These are phyloP conservation scores for Cryphonectria carpinicola DNA, from an alignment of 2,329 filamentous ascomycete genomes.

Conservation along the genomic window DNA sequence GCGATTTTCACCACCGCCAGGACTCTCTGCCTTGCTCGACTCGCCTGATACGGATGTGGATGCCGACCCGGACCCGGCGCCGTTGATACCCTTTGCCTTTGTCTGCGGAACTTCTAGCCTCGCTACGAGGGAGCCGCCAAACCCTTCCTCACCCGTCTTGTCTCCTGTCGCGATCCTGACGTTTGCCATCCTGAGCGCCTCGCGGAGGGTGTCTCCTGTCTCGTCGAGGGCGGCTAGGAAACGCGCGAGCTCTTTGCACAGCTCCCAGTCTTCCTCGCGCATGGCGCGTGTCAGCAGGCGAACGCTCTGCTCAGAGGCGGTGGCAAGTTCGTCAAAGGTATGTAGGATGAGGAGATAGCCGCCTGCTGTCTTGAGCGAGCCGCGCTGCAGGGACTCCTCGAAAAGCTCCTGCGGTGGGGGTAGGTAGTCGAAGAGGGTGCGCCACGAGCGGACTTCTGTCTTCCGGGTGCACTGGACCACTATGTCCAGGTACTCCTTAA, in stretches of 20 bases:
- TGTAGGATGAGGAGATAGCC: constrained; percentile 96
- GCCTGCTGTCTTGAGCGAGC: constrained; percentile 89
- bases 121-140: constrained; percentile 37
- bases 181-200: constrained; percentile 69
- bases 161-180: constrained; percentile 38
- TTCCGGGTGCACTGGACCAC: constrained; percentile 97
- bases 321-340: constrained; percentile 71
- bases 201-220: constrained; percentile 76
- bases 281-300: constrained; percentile 81
- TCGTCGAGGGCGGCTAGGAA: constrained; percentile 93
- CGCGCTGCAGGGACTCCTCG: constrained; percentile 84
- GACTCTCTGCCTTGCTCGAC: constrained; percentile 23
- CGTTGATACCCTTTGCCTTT: constrained; percentile 27
- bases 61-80: constrained; percentile 16
- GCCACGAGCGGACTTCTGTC: constrained; percentile 93
- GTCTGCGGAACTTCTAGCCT: constrained; percentile 37
- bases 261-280: constrained; percentile 86
- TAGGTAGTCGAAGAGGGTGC: constrained; percentile 87
- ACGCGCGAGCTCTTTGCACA: constrained; percentile 93
- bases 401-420: constrained; percentile 91
- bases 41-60: constrained; percentile 12
- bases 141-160: constrained; percentile 40
- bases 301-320: constrained; percentile 77
- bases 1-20: constrained; percentile 13
- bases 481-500: constrained; percentile 88